These are phyloP conservation scores for Monilinia polystroma DNA, from an alignment of 2,329 filamentous ascomycete species.

Conservation along the genomic window DNA sequence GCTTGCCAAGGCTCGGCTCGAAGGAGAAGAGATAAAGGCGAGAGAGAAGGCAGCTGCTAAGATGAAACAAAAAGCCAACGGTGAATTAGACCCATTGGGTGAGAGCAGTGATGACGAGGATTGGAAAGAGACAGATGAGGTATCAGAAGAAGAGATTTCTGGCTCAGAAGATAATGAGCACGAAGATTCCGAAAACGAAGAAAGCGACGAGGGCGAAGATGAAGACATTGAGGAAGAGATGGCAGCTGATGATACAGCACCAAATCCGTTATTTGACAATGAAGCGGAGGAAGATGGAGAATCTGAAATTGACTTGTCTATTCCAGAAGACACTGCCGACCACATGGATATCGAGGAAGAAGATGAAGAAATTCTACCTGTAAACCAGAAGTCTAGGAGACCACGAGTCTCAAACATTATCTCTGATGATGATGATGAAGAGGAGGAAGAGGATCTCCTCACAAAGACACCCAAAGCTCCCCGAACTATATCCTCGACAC, in stretches of 20 bases:
- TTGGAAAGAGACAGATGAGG: constrained; percentile 48
- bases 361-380: constrained; percentile 35
- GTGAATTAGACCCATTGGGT: constrained; percentile 46
- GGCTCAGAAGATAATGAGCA: constrained; percentile 44
- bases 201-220: constrained; percentile 31
- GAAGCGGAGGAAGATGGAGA: constrained; percentile 44
- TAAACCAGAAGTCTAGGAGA: constrained; percentile 27
- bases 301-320: constrained; percentile 32
- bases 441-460: constrained; percentile 43
- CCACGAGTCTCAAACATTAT: constrained; percentile 38
- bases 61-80: constrained; percentile 53
- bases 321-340: constrained; percentile 38
- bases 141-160: constrained; percentile 44
- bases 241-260: constrained; percentile 41
- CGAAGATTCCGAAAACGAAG: constrained; percentile 42
- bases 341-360: constrained; percentile 35
- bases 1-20: constrained; percentile 76
- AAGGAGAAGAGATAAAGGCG: constrained; percentile 76
- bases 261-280: constrained; percentile 37
- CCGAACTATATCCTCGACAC: constrained; percentile 36
- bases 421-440: constrained; percentile 47
- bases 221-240: constrained; percentile 48
- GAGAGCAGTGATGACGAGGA: constrained; percentile 58
- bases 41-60: constrained; percentile 73
- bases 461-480: constrained; percentile 30